Percentiles rank a stretch among this genome's conserved stretches.
Evolutionary conservation across 345 rosid genomes (phyloP).

Genomic region (Leavenworthia alabamica): DNA sequence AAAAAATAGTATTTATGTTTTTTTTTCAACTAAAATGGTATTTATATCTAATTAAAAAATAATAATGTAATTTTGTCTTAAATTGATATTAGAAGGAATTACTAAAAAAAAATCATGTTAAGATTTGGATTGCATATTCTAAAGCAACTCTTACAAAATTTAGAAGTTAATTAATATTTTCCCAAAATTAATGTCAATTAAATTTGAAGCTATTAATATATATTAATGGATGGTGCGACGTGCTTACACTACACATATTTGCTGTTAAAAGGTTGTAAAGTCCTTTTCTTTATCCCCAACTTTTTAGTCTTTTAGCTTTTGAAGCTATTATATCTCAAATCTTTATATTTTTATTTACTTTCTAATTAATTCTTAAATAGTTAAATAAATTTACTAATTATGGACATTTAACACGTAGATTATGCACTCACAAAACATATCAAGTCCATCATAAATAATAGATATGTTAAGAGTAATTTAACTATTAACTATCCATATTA

Average conservation of each 20-base stretch:
- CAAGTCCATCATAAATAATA: background rate
- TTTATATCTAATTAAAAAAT: no score
- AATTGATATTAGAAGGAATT: no score
- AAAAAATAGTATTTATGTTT: no score
- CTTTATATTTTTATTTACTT: background rate
- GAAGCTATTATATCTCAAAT: conserved; percentile 23
- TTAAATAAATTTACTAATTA: background rate
- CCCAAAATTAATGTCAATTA: background rate
- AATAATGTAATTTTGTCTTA: no score
- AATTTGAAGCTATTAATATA: conserved; percentile 1
- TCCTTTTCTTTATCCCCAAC: conserved; percentile 56
- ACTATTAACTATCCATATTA: background rate
- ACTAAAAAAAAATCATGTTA: background rate
- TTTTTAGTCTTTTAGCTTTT: conserved; percentile 30
- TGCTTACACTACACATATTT: conserved; percentile 34
- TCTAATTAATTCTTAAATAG: background rate
- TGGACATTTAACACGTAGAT: conserved; percentile 1
- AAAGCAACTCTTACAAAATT: background rate
- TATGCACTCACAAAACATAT: conserved; percentile 4
- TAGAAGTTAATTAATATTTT: background rate
- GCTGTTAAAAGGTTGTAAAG: conserved; percentile 72
- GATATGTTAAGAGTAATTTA: background rate
- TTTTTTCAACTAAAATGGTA: no score
- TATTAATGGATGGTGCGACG: conserved; percentile 15
- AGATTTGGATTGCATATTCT: background rate